These are phyloP conservation scores for Daldinia concentrica DNA, from an alignment of 495 filamentous ascomycete genomes.

Conservation along the genomic window DNA sequence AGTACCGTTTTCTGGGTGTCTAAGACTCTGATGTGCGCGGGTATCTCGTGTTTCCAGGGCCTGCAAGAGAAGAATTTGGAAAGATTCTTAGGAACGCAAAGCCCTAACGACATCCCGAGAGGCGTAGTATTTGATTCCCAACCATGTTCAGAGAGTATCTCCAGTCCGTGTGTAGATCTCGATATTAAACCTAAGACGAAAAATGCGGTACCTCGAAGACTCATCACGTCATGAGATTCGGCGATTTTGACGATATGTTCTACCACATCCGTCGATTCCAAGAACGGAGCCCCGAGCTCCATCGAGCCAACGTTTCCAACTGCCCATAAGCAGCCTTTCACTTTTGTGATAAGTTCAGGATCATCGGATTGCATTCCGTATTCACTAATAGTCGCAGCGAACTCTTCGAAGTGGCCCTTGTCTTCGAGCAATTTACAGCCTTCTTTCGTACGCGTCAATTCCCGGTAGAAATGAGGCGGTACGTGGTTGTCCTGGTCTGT, in stretches of 20 bases:
- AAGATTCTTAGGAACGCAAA: constrained; percentile 84
- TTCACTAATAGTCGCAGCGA: constrained; percentile 85
- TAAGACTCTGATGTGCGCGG: constrained; percentile 53
- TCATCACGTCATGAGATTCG: constrained; percentile 85
- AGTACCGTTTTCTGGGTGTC: constrained; percentile 56
- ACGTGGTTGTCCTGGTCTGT: constrained; percentile 67
- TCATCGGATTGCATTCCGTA: constrained; percentile 85
- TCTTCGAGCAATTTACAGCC: constrained; percentile 89
- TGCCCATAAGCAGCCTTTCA: constrained; percentile 97
- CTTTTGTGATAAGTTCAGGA: constrained; percentile 85
- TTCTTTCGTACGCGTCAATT: constrained; percentile 90
- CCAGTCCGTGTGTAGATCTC: constrained; percentile 88
- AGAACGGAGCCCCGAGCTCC: constrained; percentile 93
- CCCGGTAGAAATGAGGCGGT: constrained; percentile 96
- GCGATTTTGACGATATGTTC: constrained; percentile 86
- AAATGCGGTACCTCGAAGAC: constrained; percentile 92
- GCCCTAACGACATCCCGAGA: constrained; percentile 82
- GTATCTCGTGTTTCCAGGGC: constrained; percentile 58
- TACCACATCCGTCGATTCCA: constrained; percentile 87
- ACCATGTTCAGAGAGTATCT: constrained; percentile 83
- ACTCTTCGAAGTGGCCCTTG: constrained; percentile 96
- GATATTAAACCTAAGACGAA: constrained; percentile 95
- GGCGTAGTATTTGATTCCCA: constrained; percentile 92
- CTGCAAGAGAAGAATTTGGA: constrained; percentile 72
- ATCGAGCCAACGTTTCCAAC: constrained; percentile 98